A percentile compares a stretch with the other conserved stretches of the same genome.
Conservation (phyloP, 2,329 filamentous ascomycete species). For the Aureobasidium mangrovei region DNA sequence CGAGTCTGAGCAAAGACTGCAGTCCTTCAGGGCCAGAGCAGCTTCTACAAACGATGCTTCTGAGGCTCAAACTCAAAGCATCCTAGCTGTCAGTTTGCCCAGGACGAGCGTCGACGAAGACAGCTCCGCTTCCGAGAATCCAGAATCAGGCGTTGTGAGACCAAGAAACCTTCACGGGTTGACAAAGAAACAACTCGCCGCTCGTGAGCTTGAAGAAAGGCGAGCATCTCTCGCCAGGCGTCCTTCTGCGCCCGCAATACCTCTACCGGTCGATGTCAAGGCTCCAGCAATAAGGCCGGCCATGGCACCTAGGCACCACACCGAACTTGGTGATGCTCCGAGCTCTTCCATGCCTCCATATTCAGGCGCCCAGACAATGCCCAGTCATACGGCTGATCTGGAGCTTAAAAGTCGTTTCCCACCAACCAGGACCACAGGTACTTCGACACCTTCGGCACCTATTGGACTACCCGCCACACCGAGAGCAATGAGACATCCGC, state of each 20-base stretch:
- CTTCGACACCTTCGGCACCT: slow-evolving; percentile 44
- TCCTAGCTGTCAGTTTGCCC: too few relatives aligned
- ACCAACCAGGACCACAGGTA: slow-evolving; percentile 26
- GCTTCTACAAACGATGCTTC: background rate
- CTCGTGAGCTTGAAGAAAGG: slow-evolving; percentile 79
- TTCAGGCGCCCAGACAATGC: slow-evolving; percentile 33
- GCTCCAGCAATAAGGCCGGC: slow-evolving; percentile 28
- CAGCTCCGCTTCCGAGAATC: slow-evolving; percentile 34
- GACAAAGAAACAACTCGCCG: slow-evolving; percentile 41
- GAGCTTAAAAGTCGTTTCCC: slow-evolving; percentile 34
- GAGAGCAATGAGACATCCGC: slow-evolving; percentile 75
- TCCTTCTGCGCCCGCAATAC: slow-evolving; percentile 70
- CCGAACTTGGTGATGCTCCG: slow-evolving; percentile 37
- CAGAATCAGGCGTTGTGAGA: slow-evolving; percentile 21
- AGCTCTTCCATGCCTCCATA: slow-evolving; percentile 29
- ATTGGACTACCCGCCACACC: slow-evolving; percentile 86
- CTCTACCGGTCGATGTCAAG: slow-evolving; percentile 56
- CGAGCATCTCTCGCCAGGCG: slow-evolving; percentile 74
- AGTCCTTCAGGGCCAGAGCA: background rate
- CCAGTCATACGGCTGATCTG: slow-evolving; percentile 60
- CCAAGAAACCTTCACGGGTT: slow-evolving; percentile 15
- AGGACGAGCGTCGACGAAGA: slow-evolving; percentile 4
- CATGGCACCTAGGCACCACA: slow-evolving; percentile 28
- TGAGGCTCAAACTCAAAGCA: background rate
- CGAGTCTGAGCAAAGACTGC: background rate